phyloP scores from a whole-genome alignment of 106 monocot species.

The Dioscorea alata region DNA sequence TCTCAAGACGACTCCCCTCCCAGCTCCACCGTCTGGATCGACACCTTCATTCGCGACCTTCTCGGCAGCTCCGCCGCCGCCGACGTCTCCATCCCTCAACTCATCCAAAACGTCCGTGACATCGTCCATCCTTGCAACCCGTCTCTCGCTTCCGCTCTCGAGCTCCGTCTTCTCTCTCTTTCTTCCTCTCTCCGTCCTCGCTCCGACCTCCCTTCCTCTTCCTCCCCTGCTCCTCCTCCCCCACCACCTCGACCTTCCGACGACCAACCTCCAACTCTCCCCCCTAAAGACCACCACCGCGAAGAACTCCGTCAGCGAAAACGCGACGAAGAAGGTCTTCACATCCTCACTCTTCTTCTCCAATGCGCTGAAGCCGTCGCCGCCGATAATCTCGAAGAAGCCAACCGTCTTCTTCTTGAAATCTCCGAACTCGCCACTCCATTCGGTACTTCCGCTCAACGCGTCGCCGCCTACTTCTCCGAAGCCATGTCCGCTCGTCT shows the following conservation, averaged over 20 bases:
- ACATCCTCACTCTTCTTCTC: constrained; percentile 82
- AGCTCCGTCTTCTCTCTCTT: constrained; percentile 15
- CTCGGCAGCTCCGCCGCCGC: constrained; percentile 40
- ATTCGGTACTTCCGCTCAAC: constrained; percentile 90
- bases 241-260: background rate
- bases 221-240: constrained; percentile 2
- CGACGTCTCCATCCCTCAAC: constrained; percentile 62
- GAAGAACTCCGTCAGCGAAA: constrained; percentile 69
- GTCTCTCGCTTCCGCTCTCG: constrained; percentile 58
- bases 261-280: background rate
- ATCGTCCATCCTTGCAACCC: constrained; percentile 94
- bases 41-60: constrained; percentile 78
- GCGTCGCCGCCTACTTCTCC: constrained; percentile 96
- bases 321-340: constrained; percentile 87
- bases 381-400: constrained; percentile 85
- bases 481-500: constrained; percentile 95
- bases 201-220: background rate
- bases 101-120: constrained; percentile 81
- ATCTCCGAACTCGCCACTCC: constrained; percentile 93
- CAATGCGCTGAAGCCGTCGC: constrained; percentile 92
- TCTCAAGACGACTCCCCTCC: background rate
- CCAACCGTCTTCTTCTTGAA: constrained; percentile 68
- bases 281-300: constrained; percentile 18
- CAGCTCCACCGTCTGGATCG: constrained; percentile 48
- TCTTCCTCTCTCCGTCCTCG: background rate